Conservation (phyloP, 371 early-diverging fungal species). For the Actinomucor elegans region DNA sequence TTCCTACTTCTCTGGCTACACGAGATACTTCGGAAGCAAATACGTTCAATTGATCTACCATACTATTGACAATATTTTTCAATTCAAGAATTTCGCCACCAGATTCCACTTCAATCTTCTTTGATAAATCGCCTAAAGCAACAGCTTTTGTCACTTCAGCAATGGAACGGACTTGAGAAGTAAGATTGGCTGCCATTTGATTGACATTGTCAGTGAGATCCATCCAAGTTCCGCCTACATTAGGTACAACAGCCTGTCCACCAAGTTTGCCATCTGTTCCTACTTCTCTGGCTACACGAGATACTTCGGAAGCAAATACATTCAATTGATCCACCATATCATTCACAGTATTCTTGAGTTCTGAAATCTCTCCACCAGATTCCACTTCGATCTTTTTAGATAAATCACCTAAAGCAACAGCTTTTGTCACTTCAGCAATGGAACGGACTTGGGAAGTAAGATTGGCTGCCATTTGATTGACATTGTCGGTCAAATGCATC, state of each 20-base stretch:
- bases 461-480: slow-evolving; percentile 52
- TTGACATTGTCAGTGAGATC: slow-evolving; percentile 62
- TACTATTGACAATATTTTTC: slow-evolving; percentile 28
- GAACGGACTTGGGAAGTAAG: slow-evolving; percentile 56
- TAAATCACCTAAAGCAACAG: slow-evolving; percentile 57
- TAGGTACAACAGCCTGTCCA: slow-evolving; percentile 48
- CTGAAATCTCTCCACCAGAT: slow-evolving; percentile 39
- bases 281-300: slow-evolving; percentile 64
- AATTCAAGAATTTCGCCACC: slow-evolving; percentile 35
- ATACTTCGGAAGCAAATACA: slow-evolving; percentile 61
- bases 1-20: slow-evolving; percentile 66
- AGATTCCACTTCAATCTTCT: slow-evolving; percentile 48
- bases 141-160: slow-evolving; percentile 62
- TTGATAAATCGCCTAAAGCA: slow-evolving; percentile 61
- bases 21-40: slow-evolving; percentile 61
- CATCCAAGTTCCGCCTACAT: slow-evolving; percentile 64
- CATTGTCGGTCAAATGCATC: slow-evolving; percentile 51
- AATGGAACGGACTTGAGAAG: slow-evolving; percentile 58
- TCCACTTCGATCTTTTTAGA: slow-evolving; percentile 51
- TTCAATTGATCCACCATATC: slow-evolving; percentile 55
- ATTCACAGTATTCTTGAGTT: slow-evolving; percentile 32
- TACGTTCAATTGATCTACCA: slow-evolving; percentile 34
- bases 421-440: slow-evolving; percentile 54
- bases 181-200: slow-evolving; percentile 55
- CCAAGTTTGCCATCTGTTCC: slow-evolving; percentile 61